These are phyloP conservation scores for Salix brachista DNA, from an alignment of 345 rosid genomes.

Conservation along the genomic window DNA sequence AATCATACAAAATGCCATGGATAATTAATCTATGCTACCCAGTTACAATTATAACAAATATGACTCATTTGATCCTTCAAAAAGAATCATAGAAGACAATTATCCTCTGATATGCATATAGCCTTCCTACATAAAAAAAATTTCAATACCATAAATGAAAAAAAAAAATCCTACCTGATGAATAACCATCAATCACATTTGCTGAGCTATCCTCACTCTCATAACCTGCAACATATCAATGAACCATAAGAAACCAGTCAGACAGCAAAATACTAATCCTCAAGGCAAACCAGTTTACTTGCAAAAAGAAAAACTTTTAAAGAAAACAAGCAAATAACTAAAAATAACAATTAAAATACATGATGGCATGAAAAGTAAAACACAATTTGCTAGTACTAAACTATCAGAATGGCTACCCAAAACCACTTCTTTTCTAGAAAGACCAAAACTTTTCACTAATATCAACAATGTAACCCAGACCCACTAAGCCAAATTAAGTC, in stretches of 20 bases:
- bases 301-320: neutral
- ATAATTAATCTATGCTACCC: neutral
- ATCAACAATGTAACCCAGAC: neutral
- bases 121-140: neutral
- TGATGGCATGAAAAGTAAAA: neutral
- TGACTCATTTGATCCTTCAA: neutral
- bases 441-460: neutral
- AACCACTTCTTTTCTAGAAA: neutral
- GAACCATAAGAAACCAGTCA: neutral
- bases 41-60: neutral
- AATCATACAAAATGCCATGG: neutral
- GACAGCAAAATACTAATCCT: neutral
- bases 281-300: neutral
- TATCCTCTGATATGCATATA: neutral
- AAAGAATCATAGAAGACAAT: neutral
- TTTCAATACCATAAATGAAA: neutral
- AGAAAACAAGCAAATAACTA: neutral
- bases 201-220: constrained; percentile 58
- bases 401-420: neutral
- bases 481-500: neutral
- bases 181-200: constrained; percentile 36
- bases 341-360: neutral
- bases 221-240: constrained; percentile 38
- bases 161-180: constrained; percentile 32
- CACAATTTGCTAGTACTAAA: neutral